Evolutionary conservation across 129 eudicot genomes (phyloP).

Genomic region (Arctium minus): DNA sequence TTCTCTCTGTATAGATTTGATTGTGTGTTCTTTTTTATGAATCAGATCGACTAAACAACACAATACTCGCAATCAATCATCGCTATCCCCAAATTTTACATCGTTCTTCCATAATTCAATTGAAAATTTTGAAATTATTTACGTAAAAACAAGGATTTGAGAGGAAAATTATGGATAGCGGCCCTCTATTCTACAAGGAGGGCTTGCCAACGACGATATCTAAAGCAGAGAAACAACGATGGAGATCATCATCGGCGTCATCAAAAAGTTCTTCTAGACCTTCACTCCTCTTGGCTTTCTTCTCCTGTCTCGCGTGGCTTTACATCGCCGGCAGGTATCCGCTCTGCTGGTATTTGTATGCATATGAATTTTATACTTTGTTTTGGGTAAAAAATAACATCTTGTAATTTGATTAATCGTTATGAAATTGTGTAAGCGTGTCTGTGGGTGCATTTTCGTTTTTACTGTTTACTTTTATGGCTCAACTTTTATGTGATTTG

Average conservation of each 20-base stretch:
- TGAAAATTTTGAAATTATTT: neutral
- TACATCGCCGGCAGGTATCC: slow-evolving; percentile 70
- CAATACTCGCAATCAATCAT: neutral
- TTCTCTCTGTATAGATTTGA: neutral
- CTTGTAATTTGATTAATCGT: neutral
- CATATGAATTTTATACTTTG: neutral
- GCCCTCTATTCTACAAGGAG: slow-evolving; percentile 33
- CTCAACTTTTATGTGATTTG: neutral
- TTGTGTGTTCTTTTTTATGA: neutral
- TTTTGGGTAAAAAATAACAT: neutral
- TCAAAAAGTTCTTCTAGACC: slow-evolving; percentile 32
- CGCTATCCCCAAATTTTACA: neutral
- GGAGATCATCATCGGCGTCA: slow-evolving; percentile 35
- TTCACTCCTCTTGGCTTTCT: slow-evolving; percentile 51
- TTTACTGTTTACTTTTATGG: neutral
- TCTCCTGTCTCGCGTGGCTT: slow-evolving; percentile 81
- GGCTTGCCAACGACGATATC: slow-evolving; percentile 39
- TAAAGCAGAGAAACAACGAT: slow-evolving; percentile 35
- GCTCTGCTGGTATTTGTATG: neutral
- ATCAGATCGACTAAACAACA: neutral
- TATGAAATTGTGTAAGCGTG: neutral
- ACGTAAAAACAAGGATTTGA: slow-evolving; percentile 6
- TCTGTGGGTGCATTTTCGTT: neutral
- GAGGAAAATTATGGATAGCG: slow-evolving; percentile 32
- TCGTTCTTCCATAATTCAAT: slow-evolving; percentile 1